Conservation (phyloP, 1,139 yeast genomes). For the Pichia sp. region DNA sequence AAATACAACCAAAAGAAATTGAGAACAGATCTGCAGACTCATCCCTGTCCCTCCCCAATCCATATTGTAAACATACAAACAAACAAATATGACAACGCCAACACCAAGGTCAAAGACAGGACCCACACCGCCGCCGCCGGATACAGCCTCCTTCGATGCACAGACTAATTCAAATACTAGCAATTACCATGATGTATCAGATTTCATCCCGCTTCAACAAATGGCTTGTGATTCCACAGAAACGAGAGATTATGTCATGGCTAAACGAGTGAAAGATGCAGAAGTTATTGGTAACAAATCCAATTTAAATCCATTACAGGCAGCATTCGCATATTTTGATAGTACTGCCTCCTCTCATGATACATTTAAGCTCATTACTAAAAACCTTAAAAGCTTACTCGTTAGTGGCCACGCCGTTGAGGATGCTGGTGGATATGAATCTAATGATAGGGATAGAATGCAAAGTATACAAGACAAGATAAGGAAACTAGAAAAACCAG, state of each 20-base stretch:
- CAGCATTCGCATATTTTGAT: conserved; percentile 12
- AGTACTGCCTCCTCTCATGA: conserved; percentile 5
- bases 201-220: too few relatives aligned
- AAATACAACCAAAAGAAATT: too few relatives aligned
- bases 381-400: conserved; percentile 1
- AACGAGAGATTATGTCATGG: conserved; percentile 8
- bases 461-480: conserved; percentile 6
- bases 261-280: conserved; percentile 9
- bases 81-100: too few relatives aligned
- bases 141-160: too few relatives aligned
- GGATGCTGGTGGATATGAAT: conserved; percentile 8
- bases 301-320: conserved; percentile 10
- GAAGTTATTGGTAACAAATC: conserved; percentile 10
- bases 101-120: too few relatives aligned
- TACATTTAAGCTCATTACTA: neutral
- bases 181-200: too few relatives aligned
- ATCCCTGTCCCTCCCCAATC: too few relatives aligned
- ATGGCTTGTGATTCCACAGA: too few relatives aligned
- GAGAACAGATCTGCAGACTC: too few relatives aligned
- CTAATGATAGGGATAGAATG: conserved; percentile 8
- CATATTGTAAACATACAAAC: too few relatives aligned
- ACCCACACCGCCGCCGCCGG: too few relatives aligned
- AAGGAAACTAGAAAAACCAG: neutral
- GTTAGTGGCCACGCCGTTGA: conserved; percentile 1
- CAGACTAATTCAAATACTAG: too few relatives aligned